These are phyloP conservation scores for Phytophthora pisi DNA, from an alignment of 352 stramenopile genomes.

Conservation along the genomic window DNA sequence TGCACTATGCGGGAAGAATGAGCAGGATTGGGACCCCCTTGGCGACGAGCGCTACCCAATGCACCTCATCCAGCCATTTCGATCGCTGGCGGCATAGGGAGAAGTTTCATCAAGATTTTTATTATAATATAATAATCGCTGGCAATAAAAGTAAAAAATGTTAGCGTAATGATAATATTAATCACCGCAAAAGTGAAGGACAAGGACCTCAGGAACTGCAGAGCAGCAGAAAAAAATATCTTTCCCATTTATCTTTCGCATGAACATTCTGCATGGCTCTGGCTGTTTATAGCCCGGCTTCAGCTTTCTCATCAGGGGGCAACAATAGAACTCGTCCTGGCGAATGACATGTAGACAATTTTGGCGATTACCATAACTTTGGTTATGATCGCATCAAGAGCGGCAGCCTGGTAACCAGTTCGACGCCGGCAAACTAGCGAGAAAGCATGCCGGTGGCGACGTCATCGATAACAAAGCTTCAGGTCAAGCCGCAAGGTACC, in stretches of 20 bases:
- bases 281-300: not conserved
- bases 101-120: not conserved
- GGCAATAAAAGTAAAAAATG: too few relatives aligned
- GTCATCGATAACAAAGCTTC: not conserved
- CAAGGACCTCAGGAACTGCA: too few relatives aligned
- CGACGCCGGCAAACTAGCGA: not conserved
- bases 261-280: not conserved
- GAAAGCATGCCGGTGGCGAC: not conserved
- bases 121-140: too few relatives aligned
- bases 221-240: not conserved
- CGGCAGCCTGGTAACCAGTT: not conserved
- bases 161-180: too few relatives aligned
- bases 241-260: not conserved
- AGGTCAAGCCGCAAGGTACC: not conserved
- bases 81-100: not conserved
- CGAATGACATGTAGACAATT: too few relatives aligned
- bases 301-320: not conserved
- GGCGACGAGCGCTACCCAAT: not conserved
- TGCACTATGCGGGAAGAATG: not conserved
- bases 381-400: too few relatives aligned
- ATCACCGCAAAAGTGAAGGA: too few relatives aligned
- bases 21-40: not conserved
- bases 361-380: too few relatives aligned
- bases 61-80: not conserved
- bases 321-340: too few relatives aligned